Evolutionary conservation across 306 rosid genomes (phyloP), one percentile per base, ranked within the genome.

Genomic region (Inga laurina): DNA sequence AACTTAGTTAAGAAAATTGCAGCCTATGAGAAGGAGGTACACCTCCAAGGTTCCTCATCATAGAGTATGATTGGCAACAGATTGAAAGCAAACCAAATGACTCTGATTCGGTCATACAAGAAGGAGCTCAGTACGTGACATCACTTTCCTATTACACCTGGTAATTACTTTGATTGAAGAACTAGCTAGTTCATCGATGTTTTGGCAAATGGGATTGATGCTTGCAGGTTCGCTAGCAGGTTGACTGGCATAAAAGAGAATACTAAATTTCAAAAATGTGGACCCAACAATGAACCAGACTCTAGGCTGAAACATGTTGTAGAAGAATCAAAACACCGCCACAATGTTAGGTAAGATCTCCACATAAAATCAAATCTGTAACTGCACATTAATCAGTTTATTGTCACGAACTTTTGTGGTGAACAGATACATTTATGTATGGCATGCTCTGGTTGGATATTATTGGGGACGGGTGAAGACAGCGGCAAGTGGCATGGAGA

Each of bases 391-490:
- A 10, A 45, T 45, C 48, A 10, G 48, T 45, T 45, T 45, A 45
- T 45, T 10, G 48, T 2, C 14, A 45, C 14, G 48, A 45, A 10
- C 48, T 43, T 27, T 24, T 16, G 59, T 74, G 64, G 35, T 79
- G 78, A n/a, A 54, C 95, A 96, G 98, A 51, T 87, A 81, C 83
- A 91, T 92, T 41, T 94, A 90, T 80, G 98, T 93, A 37, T 97
- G 99, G 99, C 98, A 97, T 90, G 99, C 99, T 45, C 82, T 97
- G 44, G 97, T 92, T 69, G 99, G 99, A 37, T 97, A 97, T 73
- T 97, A 97, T 73, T 97, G 99, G 99, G 99, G 98, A 69, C 97
- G 99, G 77, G 99, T 97, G 79, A 92, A 94, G 79, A 98, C 97
- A 59, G 91, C 92, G 66, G 95, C 95, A 64, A 64, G 77, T 15